These are phyloP conservation scores for Trichoderma harzianum DNA, from an alignment of 2,329 filamentous ascomycete species.

Conservation along the genomic window DNA sequence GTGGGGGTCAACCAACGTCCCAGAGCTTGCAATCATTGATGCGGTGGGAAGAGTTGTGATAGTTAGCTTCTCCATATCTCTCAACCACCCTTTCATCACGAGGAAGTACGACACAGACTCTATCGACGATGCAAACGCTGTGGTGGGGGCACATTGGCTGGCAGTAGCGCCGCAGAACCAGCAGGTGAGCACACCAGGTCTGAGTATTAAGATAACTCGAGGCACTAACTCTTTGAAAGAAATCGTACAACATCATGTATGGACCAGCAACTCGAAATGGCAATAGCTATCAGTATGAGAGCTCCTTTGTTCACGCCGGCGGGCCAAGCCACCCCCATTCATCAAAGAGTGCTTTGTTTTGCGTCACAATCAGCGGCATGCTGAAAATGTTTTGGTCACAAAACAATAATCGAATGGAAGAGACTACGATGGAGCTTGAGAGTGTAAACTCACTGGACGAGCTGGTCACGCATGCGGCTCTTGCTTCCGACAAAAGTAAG, in stretches of 20 bases:
- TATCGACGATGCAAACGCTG: slow-evolving; percentile 68
- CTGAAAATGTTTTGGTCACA: slow-evolving; percentile 77
- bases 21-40: slow-evolving; percentile 82
- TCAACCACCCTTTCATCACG: slow-evolving; percentile 67
- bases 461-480: slow-evolving; percentile 73
- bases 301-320: slow-evolving; percentile 60
- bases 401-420: slow-evolving; percentile 67
- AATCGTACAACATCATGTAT: slow-evolving; percentile 46
- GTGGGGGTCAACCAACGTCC: slow-evolving; percentile 70
- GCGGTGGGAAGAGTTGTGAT: slow-evolving; percentile 73
- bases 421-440: slow-evolving; percentile 71
- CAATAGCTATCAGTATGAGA: slow-evolving; percentile 66
- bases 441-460: slow-evolving; percentile 69
- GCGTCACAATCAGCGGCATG: slow-evolving; percentile 69
- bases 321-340: slow-evolving; percentile 72
- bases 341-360: slow-evolving; percentile 70
- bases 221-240: slow-evolving; percentile 28
- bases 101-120: slow-evolving; percentile 64
- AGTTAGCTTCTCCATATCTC: slow-evolving; percentile 63
- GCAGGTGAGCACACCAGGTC: slow-evolving; percentile 29
- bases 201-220: not conserved
- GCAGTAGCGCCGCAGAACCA: slow-evolving; percentile 49
- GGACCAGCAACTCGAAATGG: slow-evolving; percentile 63
- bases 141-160: slow-evolving; percentile 88
- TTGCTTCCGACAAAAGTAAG: slow-evolving; percentile 71